Evolutionary conservation across 768 basidiomycete species (phyloP), one percentile per base, ranked within the genome.

Genomic region (Tulasnella sp.): DNA sequence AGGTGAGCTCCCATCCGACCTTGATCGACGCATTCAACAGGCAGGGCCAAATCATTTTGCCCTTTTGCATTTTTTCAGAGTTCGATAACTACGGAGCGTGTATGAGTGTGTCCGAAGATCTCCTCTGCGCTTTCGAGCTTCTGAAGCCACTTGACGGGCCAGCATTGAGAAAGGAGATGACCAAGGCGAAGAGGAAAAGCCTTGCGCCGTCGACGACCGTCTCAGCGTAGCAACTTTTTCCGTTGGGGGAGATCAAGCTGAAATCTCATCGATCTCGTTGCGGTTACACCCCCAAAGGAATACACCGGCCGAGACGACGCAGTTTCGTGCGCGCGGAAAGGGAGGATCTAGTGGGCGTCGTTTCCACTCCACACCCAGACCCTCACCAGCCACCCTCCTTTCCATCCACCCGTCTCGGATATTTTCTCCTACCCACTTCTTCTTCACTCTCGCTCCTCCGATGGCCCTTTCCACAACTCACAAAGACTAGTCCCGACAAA

Each of bases 71-170:
- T 60, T 31, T 61, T 41, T 50, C 67, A 92, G 88, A 92, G 74
- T 94, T 92, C 67, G 90, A 94, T 71, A 93, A 94, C 69, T 93
- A 93, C 63, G 92, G 89, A 15, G 89, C 89, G 62, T 92, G 89
- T 74, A 92, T 92, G 89, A 92, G 89, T 66, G 96, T 98, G 17
- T 96, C 93, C 27, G 96, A 97, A 72, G 96, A 99, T 70, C 74
- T 99, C 51, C 75, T 99, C 24, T 99, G 96, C 67, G 93, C 96
- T 9, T 99, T 99, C 68, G 96, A 99, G 72, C 75, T 98, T 53
- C 80, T 99, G 60, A 98, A 98, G 71, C 93, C 93, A 17, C 76
- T 97, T 65, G 92, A 97, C 67, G 90, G 89, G 7, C 86, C 92
- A 24, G 93, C 92, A 27, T 73, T 97, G 65, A 86, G 92, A 65